Conservation (phyloP, 2,329 filamentous ascomycete species). For the Sporothrix schenckii region DNA sequence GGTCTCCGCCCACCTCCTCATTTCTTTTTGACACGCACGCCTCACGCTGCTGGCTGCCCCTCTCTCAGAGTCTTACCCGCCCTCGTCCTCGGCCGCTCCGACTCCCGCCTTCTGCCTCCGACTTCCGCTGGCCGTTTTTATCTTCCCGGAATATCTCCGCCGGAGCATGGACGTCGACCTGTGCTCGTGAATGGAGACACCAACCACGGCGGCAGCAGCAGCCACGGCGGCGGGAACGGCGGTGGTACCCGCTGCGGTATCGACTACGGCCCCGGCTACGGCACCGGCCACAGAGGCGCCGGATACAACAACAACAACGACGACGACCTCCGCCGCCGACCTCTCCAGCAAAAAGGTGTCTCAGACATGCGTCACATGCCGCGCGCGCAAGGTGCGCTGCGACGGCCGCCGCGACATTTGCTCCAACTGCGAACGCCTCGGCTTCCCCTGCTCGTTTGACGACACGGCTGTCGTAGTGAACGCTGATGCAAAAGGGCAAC, state of each 20-base stretch:
- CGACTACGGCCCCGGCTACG: not conserved
- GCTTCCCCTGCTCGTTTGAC: conserved; percentile 61
- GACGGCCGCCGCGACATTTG: conserved; percentile 58
- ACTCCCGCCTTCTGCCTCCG: conserved; percentile 10
- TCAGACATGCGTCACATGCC: conserved; percentile 58
- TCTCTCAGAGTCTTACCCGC: not conserved
- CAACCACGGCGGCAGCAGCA: conserved; percentile 20
- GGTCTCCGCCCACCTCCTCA: not conserved
- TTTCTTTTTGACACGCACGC: not conserved
- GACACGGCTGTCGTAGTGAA: conserved; percentile 43
- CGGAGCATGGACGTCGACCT: conserved; percentile 17
- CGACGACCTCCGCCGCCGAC: not conserved
- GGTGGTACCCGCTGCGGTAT: not conserved
- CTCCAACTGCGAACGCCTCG: conserved; percentile 61
- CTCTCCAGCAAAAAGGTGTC: conserved; percentile 46
- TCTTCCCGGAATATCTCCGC: not conserved
- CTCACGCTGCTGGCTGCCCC: not conserved
- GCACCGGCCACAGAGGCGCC: not conserved
- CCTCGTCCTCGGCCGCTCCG: not conserved
- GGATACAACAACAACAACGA: not conserved
- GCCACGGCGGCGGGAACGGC: conserved; percentile 2
- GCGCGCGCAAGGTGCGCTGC: conserved; percentile 61
- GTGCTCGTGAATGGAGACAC: conserved; percentile 26
- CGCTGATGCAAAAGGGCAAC: not conserved
- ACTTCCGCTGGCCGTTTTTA: not conserved